Evolutionary conservation across 148 eudicot species (phyloP), one percentile per base, ranked within the genome.

Genomic region (Simmondsia chinensis): DNA sequence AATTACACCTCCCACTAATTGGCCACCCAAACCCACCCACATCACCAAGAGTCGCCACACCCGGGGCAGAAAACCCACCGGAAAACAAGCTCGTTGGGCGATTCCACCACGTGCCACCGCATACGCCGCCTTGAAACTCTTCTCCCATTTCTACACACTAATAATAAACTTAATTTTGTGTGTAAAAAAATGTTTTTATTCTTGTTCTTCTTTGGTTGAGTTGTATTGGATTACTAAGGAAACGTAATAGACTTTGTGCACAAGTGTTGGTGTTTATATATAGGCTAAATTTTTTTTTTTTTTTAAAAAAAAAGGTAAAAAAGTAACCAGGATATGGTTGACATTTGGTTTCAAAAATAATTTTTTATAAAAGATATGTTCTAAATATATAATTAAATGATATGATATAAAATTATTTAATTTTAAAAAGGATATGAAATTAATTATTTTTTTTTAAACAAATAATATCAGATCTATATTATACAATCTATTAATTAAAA

Each of bases 61-160:
- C n/a, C n/a, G n/a, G n/a, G n/a, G n/a, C n/a, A n/a, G n/a, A n/a
- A 6, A 33, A 50, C 8, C 81, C 74, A 24, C 63, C 54, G 33
- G 56, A 53, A 20, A 75, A 74, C 32, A 56, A 32, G 52, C 24
- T 68, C 37, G 44, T 56, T 3, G 69, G 54, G 0, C 59, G 56
- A 54, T 55, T 75, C 93, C 87, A 82, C 91, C 78, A 78, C 17
- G 46, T 59, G 5, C 64, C 56, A 21, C 76, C 72, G 39, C 83
- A 86, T 41, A 81, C 75, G 13, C 74, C 83, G 6, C 74, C 79
- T 56, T 75, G 87, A 28, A 71, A 73, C 43, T 81, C 79, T 23
- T 78, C 86, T 20, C 50, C 87, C 87, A 77, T 84, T 21, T 35
- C 9, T 10, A 21, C 18, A 15, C 28, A n/a, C 30, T 27, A 14